phyloP scores from a whole-genome alignment of 2,329 filamentous ascomycete species.

The Xylaria sp. region DNA sequence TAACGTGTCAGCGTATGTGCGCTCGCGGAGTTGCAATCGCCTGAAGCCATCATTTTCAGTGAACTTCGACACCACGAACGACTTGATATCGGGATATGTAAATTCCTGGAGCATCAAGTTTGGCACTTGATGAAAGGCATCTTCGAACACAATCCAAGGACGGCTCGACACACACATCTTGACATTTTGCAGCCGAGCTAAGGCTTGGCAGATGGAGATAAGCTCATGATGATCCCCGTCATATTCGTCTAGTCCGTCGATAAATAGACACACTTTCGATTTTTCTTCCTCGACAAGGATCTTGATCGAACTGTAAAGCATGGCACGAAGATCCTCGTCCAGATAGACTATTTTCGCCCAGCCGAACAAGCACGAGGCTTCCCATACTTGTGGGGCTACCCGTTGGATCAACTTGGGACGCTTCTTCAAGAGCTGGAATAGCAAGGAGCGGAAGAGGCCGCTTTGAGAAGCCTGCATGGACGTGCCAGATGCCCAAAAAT shows the following conservation, averaged over 20 bases:
- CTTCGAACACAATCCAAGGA: constrained; percentile 6
- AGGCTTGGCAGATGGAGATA: not conserved
- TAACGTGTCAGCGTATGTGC: not conserved
- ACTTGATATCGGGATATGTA: not conserved
- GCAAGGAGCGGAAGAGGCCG: not conserved
- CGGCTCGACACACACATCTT: constrained; percentile 18
- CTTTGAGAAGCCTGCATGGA: not conserved
- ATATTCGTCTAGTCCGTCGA: not conserved
- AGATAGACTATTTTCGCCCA: not conserved
- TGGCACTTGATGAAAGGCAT: not conserved
- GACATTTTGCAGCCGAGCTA: not conserved
- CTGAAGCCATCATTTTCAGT: not conserved
- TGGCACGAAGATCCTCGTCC: not conserved
- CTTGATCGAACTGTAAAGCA: not conserved
- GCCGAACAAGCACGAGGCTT: not conserved
- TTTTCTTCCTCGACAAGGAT: not conserved
- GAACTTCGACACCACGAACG: not conserved
- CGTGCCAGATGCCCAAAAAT: constrained; percentile 3
- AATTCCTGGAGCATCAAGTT: not conserved
- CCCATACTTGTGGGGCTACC: not conserved
- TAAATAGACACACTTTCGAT: not conserved
- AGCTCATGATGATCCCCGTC: not conserved
- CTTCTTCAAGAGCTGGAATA: not conserved
- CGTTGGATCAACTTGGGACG: not conserved
- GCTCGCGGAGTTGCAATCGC: not conserved